Percentiles rank a stretch among this genome's conserved stretches.
These are phyloP conservation scores for Xylaria curta DNA, from an alignment of 495 filamentous ascomycete species.

Conservation along the genomic window DNA sequence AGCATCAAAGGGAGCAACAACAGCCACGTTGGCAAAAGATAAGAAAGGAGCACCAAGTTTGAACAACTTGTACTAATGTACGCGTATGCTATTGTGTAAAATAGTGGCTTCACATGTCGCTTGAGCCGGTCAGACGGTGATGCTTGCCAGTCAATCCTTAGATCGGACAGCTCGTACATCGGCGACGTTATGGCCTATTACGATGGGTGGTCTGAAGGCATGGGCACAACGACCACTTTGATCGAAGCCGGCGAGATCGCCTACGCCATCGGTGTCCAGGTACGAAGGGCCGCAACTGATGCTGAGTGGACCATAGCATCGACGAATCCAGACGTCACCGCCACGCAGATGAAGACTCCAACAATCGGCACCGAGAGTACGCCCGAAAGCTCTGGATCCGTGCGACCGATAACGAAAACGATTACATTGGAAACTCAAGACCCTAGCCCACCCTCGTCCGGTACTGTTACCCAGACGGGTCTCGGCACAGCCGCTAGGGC, in stretches of 20 bases:
- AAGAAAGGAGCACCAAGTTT: neutral
- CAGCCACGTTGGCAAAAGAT: neutral
- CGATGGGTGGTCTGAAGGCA: neutral
- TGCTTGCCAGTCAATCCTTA: slow-evolving; percentile 2
- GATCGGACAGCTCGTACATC: too few relatives aligned
- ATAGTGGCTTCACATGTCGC: slow-evolving; percentile 8
- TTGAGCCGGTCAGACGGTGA: neutral
- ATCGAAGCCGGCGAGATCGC: neutral
- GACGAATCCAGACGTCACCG: neutral
- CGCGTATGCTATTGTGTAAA: neutral
- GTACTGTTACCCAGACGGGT: neutral
- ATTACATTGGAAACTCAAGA: neutral
- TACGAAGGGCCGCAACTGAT: slow-evolving; percentile 7
- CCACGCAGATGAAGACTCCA: neutral
- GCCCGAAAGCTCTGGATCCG: neutral
- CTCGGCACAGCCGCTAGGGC: neutral
- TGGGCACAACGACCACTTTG: neutral
- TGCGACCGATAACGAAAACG: neutral
- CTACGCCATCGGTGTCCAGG: neutral
- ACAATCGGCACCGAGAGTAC: neutral
- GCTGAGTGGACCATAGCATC: neutral
- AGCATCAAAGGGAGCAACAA: neutral
- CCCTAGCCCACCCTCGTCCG: neutral
- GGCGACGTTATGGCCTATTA: neutral
- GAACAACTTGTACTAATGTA: neutral